Evolutionary conservation across 192 early-diverging fungal genomes (phyloP).

Genomic region (Coemansia sp.): DNA sequence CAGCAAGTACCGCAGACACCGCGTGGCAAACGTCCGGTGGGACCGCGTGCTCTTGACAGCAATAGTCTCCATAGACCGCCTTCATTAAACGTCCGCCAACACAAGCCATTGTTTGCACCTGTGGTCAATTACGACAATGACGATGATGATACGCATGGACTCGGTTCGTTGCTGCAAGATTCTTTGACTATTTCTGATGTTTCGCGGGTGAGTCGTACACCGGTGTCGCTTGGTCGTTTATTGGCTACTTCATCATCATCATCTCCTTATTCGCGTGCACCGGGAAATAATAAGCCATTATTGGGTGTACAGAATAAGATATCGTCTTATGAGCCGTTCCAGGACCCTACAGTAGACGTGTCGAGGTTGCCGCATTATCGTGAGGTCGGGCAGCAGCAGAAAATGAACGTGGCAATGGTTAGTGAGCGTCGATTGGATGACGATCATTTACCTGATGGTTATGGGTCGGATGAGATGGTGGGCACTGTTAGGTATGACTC

Average conservation of each 20-base stretch:
- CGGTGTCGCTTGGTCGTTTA: too few relatives aligned
- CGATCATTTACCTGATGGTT: too few relatives aligned
- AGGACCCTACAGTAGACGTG: constrained; percentile 52
- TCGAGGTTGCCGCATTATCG: constrained; percentile 29
- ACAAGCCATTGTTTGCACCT: too few relatives aligned
- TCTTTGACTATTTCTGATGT: constrained; percentile 18
- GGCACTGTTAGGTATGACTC: constrained; percentile 28
- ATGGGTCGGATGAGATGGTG: constrained; percentile 11
- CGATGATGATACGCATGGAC: constrained; percentile 31
- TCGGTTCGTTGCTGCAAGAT: constrained; percentile 47
- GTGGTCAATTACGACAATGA: background rate
- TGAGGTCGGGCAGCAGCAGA: constrained; percentile 13
- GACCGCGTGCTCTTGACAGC: background rate
- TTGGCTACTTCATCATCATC: too few relatives aligned
- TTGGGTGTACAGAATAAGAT: constrained; percentile 10
- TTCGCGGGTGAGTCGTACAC: constrained; percentile 14
- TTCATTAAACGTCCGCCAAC: background rate
- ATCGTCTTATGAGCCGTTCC: constrained; percentile 44
- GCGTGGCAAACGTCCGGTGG: background rate
- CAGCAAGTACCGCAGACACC: background rate
- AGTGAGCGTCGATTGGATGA: constrained; percentile 2
- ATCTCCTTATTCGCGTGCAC: background rate
- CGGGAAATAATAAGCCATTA: background rate
- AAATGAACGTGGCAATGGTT: background rate
- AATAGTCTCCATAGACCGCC: background rate